Evolutionary conservation across 441 rosid genomes (phyloP).

Genomic region (Lepidium campestre): DNA sequence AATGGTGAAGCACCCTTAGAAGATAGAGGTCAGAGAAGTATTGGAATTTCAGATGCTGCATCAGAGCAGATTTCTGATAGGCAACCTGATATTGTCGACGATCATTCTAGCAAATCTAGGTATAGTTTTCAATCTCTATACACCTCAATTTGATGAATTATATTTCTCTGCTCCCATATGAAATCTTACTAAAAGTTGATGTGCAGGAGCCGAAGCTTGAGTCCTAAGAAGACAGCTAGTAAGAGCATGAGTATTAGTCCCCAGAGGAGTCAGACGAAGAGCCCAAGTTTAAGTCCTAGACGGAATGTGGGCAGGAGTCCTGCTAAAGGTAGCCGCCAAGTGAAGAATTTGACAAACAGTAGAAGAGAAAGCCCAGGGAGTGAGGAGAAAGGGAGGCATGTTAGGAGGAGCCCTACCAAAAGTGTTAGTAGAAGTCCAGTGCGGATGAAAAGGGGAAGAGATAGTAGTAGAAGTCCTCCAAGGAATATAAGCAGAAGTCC

Average conservation of each 20-base stretch:
- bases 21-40: slow-evolving; percentile 52
- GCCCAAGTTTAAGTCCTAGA: slow-evolving; percentile 58
- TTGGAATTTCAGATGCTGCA: slow-evolving; percentile 39
- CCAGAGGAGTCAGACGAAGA: slow-evolving; percentile 53
- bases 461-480: slow-evolving; percentile 48
- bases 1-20: slow-evolving; percentile 43
- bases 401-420: slow-evolving; percentile 39
- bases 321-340: slow-evolving; percentile 28
- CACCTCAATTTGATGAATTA: slow-evolving; percentile 41
- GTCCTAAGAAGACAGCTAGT: slow-evolving; percentile 70
- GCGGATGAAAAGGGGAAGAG: slow-evolving; percentile 25
- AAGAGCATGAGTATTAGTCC: slow-evolving; percentile 85
- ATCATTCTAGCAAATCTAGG: slow-evolving; percentile 89
- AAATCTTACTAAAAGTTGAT: slow-evolving; percentile 47
- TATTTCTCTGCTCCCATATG: slow-evolving; percentile 40
- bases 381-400: slow-evolving; percentile 34
- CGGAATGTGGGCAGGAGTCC: slow-evolving; percentile 46
- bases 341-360: slow-evolving; percentile 25
- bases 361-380: slow-evolving; percentile 44
- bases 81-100: slow-evolving; percentile 78
- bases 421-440: slow-evolving; percentile 29
- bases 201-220: slow-evolving; percentile 89
- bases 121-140: slow-evolving; percentile 42
- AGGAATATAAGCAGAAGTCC: slow-evolving; percentile 59
- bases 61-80: slow-evolving; percentile 61